phyloP scores from a whole-genome alignment of 768 basidiomycete species.

The Leucocoprinus sp. region DNA sequence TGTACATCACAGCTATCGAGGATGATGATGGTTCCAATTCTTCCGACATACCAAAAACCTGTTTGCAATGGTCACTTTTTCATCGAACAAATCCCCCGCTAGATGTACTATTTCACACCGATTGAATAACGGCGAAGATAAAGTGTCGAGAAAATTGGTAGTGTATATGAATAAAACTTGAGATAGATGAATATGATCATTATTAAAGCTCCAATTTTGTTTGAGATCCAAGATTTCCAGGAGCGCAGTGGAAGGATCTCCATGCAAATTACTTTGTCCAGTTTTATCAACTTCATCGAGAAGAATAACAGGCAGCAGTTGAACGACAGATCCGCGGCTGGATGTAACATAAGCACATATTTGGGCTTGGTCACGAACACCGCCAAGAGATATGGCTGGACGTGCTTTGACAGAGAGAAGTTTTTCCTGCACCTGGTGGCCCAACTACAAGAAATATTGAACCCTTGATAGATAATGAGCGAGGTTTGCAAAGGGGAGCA shows the following conservation, averaged over 20 bases:
- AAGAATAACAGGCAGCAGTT: constrained; percentile 79
- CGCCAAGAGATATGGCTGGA: constrained; percentile 84
- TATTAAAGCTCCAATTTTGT: constrained; percentile 81
- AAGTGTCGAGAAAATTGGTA: constrained; percentile 83
- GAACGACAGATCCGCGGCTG: constrained; percentile 79
- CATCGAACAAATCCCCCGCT: constrained; percentile 75
- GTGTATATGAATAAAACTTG: constrained; percentile 92
- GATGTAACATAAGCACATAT: constrained; percentile 79
- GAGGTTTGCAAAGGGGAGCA: background rate
- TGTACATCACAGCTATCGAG: constrained; percentile 35
- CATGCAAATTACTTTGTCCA: constrained; percentile 81
- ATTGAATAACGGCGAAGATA: constrained; percentile 80
- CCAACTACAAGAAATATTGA: constrained; percentile 55
- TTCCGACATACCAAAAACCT: constrained; percentile 89
- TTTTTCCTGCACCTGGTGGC: constrained; percentile 89
- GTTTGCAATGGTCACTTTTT: constrained; percentile 85
- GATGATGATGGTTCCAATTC: constrained; percentile 41
- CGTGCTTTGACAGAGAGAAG: constrained; percentile 82
- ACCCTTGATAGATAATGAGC: constrained; percentile 28
- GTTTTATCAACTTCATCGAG: constrained; percentile 94
- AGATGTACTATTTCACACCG: constrained; percentile 84
- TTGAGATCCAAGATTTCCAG: constrained; percentile 93
- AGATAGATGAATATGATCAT: constrained; percentile 81
- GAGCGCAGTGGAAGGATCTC: constrained; percentile 84
- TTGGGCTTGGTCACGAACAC: constrained; percentile 86